Conservation (phyloP, 495 filamentous ascomycete genomes). For the Articulospora tetracladia region DNA sequence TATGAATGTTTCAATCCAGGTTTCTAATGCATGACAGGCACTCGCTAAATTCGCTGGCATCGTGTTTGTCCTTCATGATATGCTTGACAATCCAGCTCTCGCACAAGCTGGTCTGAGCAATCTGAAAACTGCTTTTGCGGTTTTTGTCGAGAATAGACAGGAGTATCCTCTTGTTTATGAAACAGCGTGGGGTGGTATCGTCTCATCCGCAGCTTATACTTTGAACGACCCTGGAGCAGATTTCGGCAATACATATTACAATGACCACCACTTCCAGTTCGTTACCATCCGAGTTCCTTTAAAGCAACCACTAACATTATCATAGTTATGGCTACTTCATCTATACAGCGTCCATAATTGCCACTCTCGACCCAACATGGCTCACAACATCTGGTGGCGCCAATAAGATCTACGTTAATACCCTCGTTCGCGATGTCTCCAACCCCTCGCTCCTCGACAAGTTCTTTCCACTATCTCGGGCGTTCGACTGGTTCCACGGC, state of each 20-base stretch:
- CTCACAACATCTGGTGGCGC: constrained; percentile 31
- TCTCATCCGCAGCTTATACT: constrained; percentile 75
- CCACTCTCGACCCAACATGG: constrained; percentile 75
- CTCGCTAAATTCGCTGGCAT: constrained; percentile 82
- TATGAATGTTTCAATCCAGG: neutral
- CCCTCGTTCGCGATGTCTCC: constrained; percentile 70
- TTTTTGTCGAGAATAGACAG: constrained; percentile 74
- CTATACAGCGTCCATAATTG: constrained; percentile 82
- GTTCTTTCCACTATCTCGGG: constrained; percentile 80
- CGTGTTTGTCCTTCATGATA: constrained; percentile 61
- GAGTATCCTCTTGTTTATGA: constrained; percentile 79
- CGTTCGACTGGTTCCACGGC: constrained; percentile 92
- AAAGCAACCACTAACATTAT: neutral
- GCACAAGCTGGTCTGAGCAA: constrained; percentile 59
- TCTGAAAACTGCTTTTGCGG: constrained; percentile 72
- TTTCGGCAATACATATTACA: constrained; percentile 84
- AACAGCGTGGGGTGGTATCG: constrained; percentile 77
- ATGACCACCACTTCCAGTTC: constrained; percentile 92
- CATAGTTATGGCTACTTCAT: constrained; percentile 74
- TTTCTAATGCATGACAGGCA: constrained; percentile 39
- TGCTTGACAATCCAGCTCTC: constrained; percentile 56
- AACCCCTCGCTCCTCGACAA: constrained; percentile 70
- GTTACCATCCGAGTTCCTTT: neutral
- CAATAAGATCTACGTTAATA: constrained; percentile 80
- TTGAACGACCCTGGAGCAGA: constrained; percentile 67